Conservation (phyloP, 2,329 filamentous ascomycete genomes). For the Apiospora aurea region DNA sequence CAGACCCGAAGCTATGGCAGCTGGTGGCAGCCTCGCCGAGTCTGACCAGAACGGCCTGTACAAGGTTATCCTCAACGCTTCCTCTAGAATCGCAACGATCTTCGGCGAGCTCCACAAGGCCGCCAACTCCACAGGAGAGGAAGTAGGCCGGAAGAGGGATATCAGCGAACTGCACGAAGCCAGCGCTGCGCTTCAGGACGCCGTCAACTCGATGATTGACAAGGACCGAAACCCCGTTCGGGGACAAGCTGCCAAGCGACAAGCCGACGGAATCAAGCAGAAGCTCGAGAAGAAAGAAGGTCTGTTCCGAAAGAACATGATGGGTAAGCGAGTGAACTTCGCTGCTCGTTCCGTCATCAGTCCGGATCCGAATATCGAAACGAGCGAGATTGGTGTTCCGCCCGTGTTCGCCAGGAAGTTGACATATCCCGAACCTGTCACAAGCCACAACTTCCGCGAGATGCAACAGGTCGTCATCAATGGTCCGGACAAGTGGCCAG, state of each 20-base stretch:
- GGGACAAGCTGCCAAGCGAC: slow-evolving; percentile 77
- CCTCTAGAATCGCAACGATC: slow-evolving; percentile 76
- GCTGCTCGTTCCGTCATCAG: slow-evolving; percentile 97
- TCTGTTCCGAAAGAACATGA: slow-evolving; percentile 99
- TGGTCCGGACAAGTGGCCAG: slow-evolving; percentile 91
- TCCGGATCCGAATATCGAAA: slow-evolving; percentile 97
- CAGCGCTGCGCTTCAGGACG: slow-evolving; percentile 85
- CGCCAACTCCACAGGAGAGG: slow-evolving; percentile 39
- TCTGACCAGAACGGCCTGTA: slow-evolving; percentile 88
- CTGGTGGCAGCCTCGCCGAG: slow-evolving; percentile 80
- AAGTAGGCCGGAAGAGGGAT: slow-evolving; percentile 59
- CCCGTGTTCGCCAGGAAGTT: slow-evolving; percentile 97
- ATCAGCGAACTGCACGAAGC: slow-evolving; percentile 82
- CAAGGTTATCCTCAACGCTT: slow-evolving; percentile 80
- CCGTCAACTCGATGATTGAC: slow-evolving; percentile 92
- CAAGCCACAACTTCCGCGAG: slow-evolving; percentile 95
- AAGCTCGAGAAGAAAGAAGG: slow-evolving; percentile 98
- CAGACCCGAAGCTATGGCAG: slow-evolving; percentile 73
- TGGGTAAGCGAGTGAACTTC: slow-evolving; percentile 99
- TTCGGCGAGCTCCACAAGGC: slow-evolving; percentile 70
- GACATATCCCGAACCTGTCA: slow-evolving; percentile 96
- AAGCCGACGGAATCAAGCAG: slow-evolving; percentile 96
- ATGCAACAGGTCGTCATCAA: slow-evolving; percentile 97
- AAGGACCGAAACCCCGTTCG: slow-evolving; percentile 84
- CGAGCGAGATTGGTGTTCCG: slow-evolving; percentile 97